These are phyloP conservation scores for Lonicera japonica DNA, from an alignment of 129 eudicot species.

Conservation along the genomic window DNA sequence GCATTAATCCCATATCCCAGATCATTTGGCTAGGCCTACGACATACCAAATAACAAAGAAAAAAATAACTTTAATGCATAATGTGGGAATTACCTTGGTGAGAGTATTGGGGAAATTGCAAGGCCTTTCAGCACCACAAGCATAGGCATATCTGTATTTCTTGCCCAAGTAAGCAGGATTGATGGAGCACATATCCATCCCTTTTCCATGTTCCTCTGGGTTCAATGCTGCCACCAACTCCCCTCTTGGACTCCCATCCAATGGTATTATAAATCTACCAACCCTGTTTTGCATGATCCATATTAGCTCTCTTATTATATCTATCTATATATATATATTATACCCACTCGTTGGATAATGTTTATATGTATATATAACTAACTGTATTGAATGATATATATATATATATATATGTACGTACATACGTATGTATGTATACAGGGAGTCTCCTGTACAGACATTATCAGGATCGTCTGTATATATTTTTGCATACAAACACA, in stretches of 20 bases:
- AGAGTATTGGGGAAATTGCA: constrained; percentile 97
- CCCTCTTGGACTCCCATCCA: constrained; percentile 81
- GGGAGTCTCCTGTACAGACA: too few relatives aligned
- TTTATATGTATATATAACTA: too few relatives aligned
- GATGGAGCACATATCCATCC: constrained; percentile 96
- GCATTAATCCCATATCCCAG: too few relatives aligned
- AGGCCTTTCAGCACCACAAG: constrained; percentile 87
- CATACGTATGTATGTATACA: too few relatives aligned
- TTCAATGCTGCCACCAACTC: constrained; percentile 72
- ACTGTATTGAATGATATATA: too few relatives aligned
- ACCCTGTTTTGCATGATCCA: constrained; percentile 37
- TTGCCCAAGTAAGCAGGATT: constrained; percentile 78
- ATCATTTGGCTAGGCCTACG: too few relatives aligned
- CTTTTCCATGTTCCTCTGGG: constrained; percentile 88
- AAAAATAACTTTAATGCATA: too few relatives aligned
- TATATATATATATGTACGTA: too few relatives aligned
- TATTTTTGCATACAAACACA: too few relatives aligned
- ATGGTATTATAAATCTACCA: constrained; percentile 85
- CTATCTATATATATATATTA: too few relatives aligned
- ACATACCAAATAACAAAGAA: too few relatives aligned
- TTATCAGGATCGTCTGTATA: not conserved
- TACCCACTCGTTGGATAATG: too few relatives aligned
- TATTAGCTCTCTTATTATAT: not conserved
- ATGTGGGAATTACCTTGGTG: constrained; percentile 70
- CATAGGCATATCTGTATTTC: constrained; percentile 87